Evolutionary conservation across 1,139 yeast species (phyloP).

Genomic region (Yamadazyma jaroonii): DNA sequence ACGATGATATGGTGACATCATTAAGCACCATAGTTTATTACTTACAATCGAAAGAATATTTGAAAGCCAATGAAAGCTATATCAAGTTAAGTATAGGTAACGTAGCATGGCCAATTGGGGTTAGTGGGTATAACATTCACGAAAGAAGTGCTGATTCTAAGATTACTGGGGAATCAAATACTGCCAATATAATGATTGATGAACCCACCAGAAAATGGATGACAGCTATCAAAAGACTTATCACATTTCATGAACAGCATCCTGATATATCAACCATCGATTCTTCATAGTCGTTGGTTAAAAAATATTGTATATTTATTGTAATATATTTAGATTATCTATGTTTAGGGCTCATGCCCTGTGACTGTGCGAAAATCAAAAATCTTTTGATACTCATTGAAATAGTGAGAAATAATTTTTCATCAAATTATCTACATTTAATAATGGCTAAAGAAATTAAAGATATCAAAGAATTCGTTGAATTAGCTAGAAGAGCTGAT

Average conservation of each 20-base stretch:
- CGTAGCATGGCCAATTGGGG: slow-evolving; percentile 93
- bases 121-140: slow-evolving; percentile 76
- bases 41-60: slow-evolving; percentile 52
- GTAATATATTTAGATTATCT: too few relatives aligned
- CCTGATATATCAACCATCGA: not conserved
- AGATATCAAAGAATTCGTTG: slow-evolving; percentile 97
- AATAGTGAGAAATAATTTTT: slow-evolving; percentile 5
- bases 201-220: slow-evolving; percentile 79
- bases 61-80: slow-evolving; percentile 66
- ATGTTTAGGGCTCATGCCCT: slow-evolving; percentile 14
- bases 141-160: slow-evolving; percentile 55
- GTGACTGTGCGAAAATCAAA: slow-evolving; percentile 4
- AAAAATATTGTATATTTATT: too few relatives aligned
- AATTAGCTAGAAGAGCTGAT: slow-evolving; percentile 97
- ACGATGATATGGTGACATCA: slow-evolving; percentile 47
- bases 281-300: too few relatives aligned
- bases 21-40: slow-evolving; percentile 60
- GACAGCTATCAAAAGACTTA: slow-evolving; percentile 65
- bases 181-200: slow-evolving; percentile 76
- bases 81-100: slow-evolving; percentile 80
- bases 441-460: slow-evolving; percentile 60
- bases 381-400: slow-evolving; percentile 2
- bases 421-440: not conserved
- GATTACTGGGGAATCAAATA: slow-evolving; percentile 38
- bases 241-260: slow-evolving; percentile 32